Conservation (phyloP, 345 rosid species). For the Hibiscus syriacus region DNA sequence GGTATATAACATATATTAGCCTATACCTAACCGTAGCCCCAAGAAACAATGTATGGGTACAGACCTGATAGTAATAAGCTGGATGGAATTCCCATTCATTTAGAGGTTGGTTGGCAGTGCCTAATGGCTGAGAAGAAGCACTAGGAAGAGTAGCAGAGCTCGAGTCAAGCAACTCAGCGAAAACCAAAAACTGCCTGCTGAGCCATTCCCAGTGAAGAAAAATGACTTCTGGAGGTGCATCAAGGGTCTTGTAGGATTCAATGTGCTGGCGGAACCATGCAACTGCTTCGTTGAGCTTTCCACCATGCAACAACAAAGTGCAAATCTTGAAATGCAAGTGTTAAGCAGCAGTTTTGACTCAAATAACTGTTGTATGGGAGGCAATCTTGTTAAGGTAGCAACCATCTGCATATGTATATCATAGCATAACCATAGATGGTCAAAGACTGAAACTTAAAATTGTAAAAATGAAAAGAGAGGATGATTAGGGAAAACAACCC, state of each 20-base stretch:
- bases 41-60: slow-evolving; percentile 1
- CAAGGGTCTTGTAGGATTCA: slow-evolving; percentile 53
- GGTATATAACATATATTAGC: not conserved
- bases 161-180: slow-evolving; percentile 83
- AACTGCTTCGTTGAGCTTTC: slow-evolving; percentile 71
- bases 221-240: slow-evolving; percentile 53
- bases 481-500: slow-evolving; percentile 38
- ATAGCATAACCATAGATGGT: too few relatives aligned
- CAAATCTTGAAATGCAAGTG: slow-evolving; percentile 86
- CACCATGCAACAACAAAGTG: slow-evolving; percentile 84
- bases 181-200: slow-evolving; percentile 88
- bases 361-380: slow-evolving; percentile 68
- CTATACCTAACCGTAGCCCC: not conserved
- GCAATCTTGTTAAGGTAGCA: slow-evolving; percentile 67
- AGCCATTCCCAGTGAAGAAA: slow-evolving; percentile 98
- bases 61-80: slow-evolving; percentile 83
- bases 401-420: slow-evolving; percentile 65
- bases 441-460: too few relatives aligned
- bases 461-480: not conserved
- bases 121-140: slow-evolving; percentile 36
- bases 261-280: slow-evolving; percentile 76
- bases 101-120: slow-evolving; percentile 41
- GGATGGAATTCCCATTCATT: slow-evolving; percentile 88
- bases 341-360: slow-evolving; percentile 84
- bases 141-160: slow-evolving; percentile 53